Evolutionary conservation across 345 rosid species (phyloP).

Genomic region (Gossypium rotundifolium): DNA sequence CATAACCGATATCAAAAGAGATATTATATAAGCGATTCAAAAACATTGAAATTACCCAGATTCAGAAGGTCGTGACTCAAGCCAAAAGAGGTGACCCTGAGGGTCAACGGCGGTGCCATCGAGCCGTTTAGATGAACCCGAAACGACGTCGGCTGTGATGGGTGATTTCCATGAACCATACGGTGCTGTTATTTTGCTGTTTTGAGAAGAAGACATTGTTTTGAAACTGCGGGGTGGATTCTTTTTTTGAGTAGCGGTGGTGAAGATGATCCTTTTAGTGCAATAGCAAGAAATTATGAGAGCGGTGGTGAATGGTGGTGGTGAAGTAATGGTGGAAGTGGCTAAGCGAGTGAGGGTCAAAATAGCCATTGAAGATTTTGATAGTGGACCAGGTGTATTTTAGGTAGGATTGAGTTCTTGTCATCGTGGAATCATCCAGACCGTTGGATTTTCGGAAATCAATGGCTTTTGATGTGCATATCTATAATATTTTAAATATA

Average conservation of each 20-base stretch:
- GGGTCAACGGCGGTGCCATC: constrained; percentile 68
- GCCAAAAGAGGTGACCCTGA: constrained; percentile 65
- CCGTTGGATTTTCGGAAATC: not conserved
- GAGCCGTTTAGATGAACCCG: constrained; percentile 79
- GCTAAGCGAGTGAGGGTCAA: constrained; percentile 29
- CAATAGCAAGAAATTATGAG: constrained; percentile 3
- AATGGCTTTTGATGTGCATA: too few relatives aligned
- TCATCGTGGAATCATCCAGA: not conserved
- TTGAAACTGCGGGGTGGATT: not conserved
- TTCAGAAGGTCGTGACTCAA: constrained; percentile 82
- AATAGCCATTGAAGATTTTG: constrained; percentile 4
- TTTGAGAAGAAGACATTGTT: constrained; percentile 51
- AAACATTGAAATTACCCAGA: constrained; percentile 42
- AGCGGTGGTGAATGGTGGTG: not conserved
- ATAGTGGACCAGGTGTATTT: not conserved
- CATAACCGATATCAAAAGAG: not conserved
- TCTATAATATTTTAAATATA: too few relatives aligned
- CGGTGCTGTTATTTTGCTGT: constrained; percentile 47
- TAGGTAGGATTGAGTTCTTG: not conserved
- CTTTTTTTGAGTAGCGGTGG: constrained; percentile 8
- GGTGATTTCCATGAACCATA: constrained; percentile 97
- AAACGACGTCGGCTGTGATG: constrained; percentile 74
- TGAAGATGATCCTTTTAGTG: not conserved
- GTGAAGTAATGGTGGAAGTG: constrained; percentile 1
- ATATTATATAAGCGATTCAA: not conserved